Evolutionary conservation across 1,284 basidiomycete species (phyloP), one percentile per base, ranked within the genome.

Genomic region (Somion occarium): DNA sequence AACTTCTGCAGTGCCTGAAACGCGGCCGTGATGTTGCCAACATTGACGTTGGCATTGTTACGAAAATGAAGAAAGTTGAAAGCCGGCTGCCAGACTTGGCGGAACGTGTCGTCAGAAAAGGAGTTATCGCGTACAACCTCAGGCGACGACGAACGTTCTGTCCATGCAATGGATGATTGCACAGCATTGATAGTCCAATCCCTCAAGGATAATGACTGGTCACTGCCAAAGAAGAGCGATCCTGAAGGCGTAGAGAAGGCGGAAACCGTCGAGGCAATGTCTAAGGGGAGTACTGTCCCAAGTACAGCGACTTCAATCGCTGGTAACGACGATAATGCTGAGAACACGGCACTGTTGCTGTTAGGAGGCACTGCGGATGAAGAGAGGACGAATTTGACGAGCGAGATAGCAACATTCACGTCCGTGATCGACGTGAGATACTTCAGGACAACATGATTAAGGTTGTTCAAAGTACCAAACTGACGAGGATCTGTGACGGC

Each of bases 281-380:
- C 82, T 4, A 70, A 57, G 18, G 75, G 71, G 19, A 62, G 62
- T 25, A 85, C 63, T 4, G 72, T 69, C 9, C 83, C 83, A 61
- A 85, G 83, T 19, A 85, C 60, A 2, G 81, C 80, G 5, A 84
- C 79, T 62, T 85, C 83, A 38, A 86, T 59, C 1, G 67, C 53
- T 9, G 82, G 83, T 41, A 85, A 67, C 2, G 66, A 62, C n/a
- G 69, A 56, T 24, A 82, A 57, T 4, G 72, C 68, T 43, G 66
- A 59, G 48, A 67, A 72, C 9, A 81, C 64, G 19, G 64, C 44
- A 3, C 75, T 71, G 37, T 67, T 61, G 24, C 63, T 64, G n/a
- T 67, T 55, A 2, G 81, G 79, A 15, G 82, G 78, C 7, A 67
- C 60, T 24, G 66, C 64, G 18, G 66, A 59, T 5, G 59, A 61